A percentile compares a stretch with the other conserved stretches of the same genome.
Evolutionary conservation across 1,284 basidiomycete genomes (phyloP).

Genomic region (Trichosporon faecale): DNA sequence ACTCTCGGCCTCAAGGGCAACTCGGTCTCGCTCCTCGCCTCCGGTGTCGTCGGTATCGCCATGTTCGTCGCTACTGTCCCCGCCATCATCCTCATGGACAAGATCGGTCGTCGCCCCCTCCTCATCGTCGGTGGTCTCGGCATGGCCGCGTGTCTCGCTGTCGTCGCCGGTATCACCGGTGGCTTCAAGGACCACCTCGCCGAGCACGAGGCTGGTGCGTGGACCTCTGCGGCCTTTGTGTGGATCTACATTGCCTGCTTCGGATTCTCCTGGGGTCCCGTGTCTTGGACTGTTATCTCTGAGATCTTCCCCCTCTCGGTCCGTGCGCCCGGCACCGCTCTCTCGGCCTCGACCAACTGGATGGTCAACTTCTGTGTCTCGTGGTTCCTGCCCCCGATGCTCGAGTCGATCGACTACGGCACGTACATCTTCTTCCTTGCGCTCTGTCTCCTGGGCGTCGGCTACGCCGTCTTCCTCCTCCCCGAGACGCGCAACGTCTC

Average conservation of each 20-base stretch:
- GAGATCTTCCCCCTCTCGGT: constrained; percentile 29
- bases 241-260: constrained; percentile 31
- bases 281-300: constrained; percentile 28
- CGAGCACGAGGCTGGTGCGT: constrained; percentile 17
- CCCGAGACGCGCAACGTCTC: constrained; percentile 29
- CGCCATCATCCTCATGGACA: constrained; percentile 35
- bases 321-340: constrained; percentile 24
- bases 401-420: constrained; percentile 24
- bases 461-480: constrained; percentile 28
- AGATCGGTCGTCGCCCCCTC: constrained; percentile 31
- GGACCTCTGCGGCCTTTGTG: constrained; percentile 27
- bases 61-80: constrained; percentile 44
- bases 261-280: constrained; percentile 24
- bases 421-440: constrained; percentile 30
- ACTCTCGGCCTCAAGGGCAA: constrained; percentile 34
- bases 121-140: constrained; percentile 28
- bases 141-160: constrained; percentile 30
- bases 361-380: constrained; percentile 30
- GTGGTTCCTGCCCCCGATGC: constrained; percentile 25
- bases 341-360: constrained; percentile 31
- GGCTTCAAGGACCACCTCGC: constrained; percentile 18
- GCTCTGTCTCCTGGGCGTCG: constrained; percentile 28
- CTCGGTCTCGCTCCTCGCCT: constrained; percentile 42
- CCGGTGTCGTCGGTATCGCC: constrained; percentile 45
- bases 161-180: constrained; percentile 28